Percentiles rank a stretch among this genome's conserved stretches.
phyloP scores from a whole-genome alignment of 139 green algal genomes.

The Raphidocelis subcapitata region DNA sequence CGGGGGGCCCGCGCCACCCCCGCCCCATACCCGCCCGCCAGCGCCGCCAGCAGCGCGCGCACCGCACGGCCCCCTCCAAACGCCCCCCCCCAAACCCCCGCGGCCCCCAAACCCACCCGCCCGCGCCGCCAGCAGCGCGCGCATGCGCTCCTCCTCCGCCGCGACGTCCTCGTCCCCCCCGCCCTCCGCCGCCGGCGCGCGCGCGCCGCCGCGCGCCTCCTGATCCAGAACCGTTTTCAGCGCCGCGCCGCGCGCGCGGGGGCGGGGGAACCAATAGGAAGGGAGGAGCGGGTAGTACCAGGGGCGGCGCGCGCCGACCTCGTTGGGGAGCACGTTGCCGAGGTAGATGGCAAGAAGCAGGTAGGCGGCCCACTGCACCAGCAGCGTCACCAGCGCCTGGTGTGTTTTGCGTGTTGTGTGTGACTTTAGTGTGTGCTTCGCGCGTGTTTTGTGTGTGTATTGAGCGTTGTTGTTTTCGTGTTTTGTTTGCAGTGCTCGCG shows the following conservation, averaged over 20 bases:
- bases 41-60: too few relatives aligned
- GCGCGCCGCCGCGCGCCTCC: constrained; percentile 3
- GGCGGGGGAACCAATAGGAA: constrained; percentile 60
- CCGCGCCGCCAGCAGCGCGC: constrained; percentile 42
- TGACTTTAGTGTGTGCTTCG: too few relatives aligned
- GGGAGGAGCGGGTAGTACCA: constrained; percentile 62
- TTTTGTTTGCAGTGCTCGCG: too few relatives aligned
- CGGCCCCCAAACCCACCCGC: not conserved
- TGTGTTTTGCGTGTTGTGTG: too few relatives aligned
- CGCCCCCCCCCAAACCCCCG: too few relatives aligned
- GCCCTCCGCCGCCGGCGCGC: not conserved
- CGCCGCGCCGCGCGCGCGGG: not conserved
- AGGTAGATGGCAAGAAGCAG: constrained; percentile 86
- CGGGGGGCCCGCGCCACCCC: too few relatives aligned
- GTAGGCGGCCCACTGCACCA: constrained; percentile 62
- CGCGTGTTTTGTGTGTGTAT: too few relatives aligned
- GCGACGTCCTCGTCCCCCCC: constrained; percentile 62
- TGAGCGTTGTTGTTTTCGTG: too few relatives aligned
- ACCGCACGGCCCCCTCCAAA: too few relatives aligned
- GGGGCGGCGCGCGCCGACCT: constrained; percentile 44
- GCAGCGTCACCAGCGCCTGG: constrained; percentile 29
- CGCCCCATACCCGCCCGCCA: too few relatives aligned
- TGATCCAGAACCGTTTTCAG: constrained; percentile 13
- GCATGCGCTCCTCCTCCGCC: constrained; percentile 64
- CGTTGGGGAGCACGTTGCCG: constrained; percentile 89